Evolutionary conservation across 495 filamentous ascomycete species (phyloP).

Genomic region (Hypomontagnella monticulosa): DNA sequence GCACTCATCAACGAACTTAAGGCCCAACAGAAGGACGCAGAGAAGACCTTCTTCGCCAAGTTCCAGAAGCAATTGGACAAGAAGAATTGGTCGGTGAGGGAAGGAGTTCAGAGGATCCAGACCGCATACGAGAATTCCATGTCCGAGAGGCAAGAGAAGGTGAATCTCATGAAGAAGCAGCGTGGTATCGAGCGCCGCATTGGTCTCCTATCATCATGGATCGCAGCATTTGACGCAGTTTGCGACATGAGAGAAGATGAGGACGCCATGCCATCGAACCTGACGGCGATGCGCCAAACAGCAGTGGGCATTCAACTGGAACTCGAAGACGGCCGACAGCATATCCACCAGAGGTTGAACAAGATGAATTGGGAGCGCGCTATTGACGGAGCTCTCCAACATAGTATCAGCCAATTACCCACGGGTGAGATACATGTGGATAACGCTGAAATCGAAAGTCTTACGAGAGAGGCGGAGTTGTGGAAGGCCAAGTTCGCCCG

Average conservation of each 20-base stretch:
- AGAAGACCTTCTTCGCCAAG: conserved; percentile 84
- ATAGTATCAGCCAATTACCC: conserved; percentile 79
- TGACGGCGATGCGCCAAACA: conserved; percentile 83
- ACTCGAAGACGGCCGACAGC: conserved; percentile 86
- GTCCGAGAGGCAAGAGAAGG: conserved; percentile 80
- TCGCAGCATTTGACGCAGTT: conserved; percentile 88
- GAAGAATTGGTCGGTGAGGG: conserved; percentile 77
- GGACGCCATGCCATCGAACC: conserved; percentile 67
- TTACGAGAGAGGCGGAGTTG: conserved; percentile 84
- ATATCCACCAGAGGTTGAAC: conserved; percentile 83
- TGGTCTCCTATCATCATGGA: conserved; percentile 84
- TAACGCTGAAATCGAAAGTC: conserved; percentile 72
- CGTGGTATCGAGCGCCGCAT: conserved; percentile 87
- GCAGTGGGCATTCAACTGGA: conserved; percentile 88
- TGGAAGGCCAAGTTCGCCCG: conserved; percentile 84
- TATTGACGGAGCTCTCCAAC: conserved; percentile 86
- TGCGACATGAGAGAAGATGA: conserved; percentile 76
- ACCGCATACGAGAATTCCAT: conserved; percentile 84
- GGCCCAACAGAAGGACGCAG: conserved; percentile 89
- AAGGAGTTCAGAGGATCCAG: conserved; percentile 82
- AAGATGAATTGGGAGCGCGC: conserved; percentile 86
- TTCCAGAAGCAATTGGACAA: conserved; percentile 89
- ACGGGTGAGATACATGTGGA: conserved; percentile 76
- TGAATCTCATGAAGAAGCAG: conserved; percentile 81
- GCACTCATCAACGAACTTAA: conserved; percentile 92